Conservation (phyloP, 257 asterid genomes). For the Apocynum venetum region DNA sequence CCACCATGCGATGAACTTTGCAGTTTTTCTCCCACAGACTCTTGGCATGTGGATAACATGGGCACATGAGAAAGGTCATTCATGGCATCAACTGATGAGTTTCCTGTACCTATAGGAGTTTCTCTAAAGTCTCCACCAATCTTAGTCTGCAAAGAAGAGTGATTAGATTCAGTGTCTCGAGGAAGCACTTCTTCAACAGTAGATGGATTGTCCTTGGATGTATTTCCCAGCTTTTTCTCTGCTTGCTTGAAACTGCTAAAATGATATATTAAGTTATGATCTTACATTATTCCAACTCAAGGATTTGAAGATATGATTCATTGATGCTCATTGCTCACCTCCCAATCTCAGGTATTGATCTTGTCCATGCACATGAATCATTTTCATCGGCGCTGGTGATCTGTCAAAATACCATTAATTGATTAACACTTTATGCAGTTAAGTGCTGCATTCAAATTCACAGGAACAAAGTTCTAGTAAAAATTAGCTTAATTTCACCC, state of each 20-base stretch:
- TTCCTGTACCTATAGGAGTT: slow-evolving; percentile 17
- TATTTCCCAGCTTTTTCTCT: slow-evolving; percentile 20
- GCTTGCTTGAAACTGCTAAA: slow-evolving; percentile 28
- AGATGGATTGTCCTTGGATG: slow-evolving; percentile 18
- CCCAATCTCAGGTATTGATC: slow-evolving; percentile 30
- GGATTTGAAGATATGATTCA: not conserved
- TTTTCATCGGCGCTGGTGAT: slow-evolving; percentile 18
- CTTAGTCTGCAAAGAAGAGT: slow-evolving; percentile 23
- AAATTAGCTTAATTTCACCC: not conserved
- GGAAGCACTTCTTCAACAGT: slow-evolving; percentile 14
- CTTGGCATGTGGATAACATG: slow-evolving; percentile 1
- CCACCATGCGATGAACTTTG: slow-evolving; percentile 22
- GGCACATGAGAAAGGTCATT: slow-evolving; percentile 20
- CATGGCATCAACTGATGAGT: slow-evolving; percentile 2
- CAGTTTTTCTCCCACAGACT: slow-evolving; percentile 11
- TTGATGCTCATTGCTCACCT: slow-evolving; percentile 40
- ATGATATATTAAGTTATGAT: slow-evolving; percentile 4
- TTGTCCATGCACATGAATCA: slow-evolving; percentile 22
- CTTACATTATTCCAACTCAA: not conserved
- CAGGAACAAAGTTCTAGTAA: slow-evolving; percentile 10
- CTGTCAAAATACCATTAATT: slow-evolving; percentile 33
- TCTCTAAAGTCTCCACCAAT: slow-evolving; percentile 22
- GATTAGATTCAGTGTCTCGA: slow-evolving; percentile 24
- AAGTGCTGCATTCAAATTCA: slow-evolving; percentile 3
- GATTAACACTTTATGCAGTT: slow-evolving; percentile 11